Evolutionary conservation across 345 rosid genomes (phyloP).

Genomic region (Euphorbia pulcherrima): DNA sequence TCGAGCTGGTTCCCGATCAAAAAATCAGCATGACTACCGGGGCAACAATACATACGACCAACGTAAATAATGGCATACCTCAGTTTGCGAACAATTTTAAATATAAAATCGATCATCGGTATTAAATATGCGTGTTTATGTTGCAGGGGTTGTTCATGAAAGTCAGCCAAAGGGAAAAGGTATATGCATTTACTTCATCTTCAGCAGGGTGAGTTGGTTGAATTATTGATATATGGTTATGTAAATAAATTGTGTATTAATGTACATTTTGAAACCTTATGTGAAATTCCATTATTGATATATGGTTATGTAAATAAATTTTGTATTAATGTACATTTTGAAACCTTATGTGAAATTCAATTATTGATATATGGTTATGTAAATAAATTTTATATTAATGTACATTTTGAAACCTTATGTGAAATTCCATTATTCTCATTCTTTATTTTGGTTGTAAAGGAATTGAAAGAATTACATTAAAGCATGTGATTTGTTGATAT

Average conservation of each 20-base stretch:
- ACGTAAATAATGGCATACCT: conserved; percentile 36
- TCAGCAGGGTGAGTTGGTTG: conserved; percentile 33
- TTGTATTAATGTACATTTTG: not conserved
- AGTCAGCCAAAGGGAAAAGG: conserved; percentile 46
- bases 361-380: not conserved
- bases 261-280: not conserved
- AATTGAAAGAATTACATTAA: too few species aligned
- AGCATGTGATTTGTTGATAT: not conserved
- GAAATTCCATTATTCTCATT: conserved; percentile 11
- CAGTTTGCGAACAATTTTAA: not conserved
- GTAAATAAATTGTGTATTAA: not conserved
- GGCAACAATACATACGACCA: conserved; percentile 88
- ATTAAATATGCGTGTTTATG: conserved; percentile 2
- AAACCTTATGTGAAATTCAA: conserved; percentile 40
- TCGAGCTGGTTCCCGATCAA: conserved; percentile 82
- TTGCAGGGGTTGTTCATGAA: conserved; percentile 86
- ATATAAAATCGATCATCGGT: not conserved
- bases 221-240: not conserved
- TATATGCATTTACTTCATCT: conserved; percentile 20
- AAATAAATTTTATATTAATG: not conserved
- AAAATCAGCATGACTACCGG: conserved; percentile 90
- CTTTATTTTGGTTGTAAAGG: not conserved
- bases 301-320: not conserved
- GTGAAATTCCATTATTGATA: not conserved
- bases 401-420: not conserved